Conservation (phyloP, 805 yeast genomes). For the Lipomyces sp. region DNA sequence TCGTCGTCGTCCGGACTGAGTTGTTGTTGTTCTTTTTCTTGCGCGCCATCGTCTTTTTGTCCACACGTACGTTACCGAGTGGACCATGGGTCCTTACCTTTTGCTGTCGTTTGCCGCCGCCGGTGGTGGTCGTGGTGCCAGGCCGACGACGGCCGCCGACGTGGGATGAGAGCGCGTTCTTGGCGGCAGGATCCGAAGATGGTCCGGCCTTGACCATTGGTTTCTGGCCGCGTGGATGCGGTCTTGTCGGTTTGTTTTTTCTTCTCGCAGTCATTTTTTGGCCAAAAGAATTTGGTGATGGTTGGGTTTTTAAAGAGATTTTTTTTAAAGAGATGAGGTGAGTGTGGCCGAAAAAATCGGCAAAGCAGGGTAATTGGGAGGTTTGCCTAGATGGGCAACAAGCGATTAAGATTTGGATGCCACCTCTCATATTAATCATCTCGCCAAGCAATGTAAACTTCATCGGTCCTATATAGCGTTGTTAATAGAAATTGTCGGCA, state of each 20-base stretch:
- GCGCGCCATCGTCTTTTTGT: conserved; percentile 11
- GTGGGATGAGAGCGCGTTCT: conserved; percentile 31
- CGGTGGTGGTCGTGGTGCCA: too few species aligned
- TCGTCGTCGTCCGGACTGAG: conserved; percentile 19
- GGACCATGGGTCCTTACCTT: conserved; percentile 27
- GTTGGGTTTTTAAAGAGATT: not conserved
- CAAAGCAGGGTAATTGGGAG: not conserved
- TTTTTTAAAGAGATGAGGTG: not conserved
- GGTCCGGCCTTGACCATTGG: conserved; percentile 34
- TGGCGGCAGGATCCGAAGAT: conserved; percentile 19
- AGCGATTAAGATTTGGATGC: too few species aligned
- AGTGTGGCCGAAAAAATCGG: not conserved
- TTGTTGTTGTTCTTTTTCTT: conserved; percentile 24
- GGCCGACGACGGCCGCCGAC: conserved; percentile 13
- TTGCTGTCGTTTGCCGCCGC: conserved; percentile 7
- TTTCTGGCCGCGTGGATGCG: conserved; percentile 34
- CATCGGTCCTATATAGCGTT: conserved; percentile 18
- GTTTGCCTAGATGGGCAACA: not conserved
- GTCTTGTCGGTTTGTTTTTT: not conserved
- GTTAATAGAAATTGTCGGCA: not conserved
- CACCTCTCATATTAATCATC: conserved; percentile 14
- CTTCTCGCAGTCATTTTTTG: conserved; percentile 15
- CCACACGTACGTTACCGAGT: conserved; percentile 29
- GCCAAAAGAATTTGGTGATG: not conserved
- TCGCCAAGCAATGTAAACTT: conserved; percentile 33